These are phyloP conservation scores for Harrya chromipes DNA, from an alignment of 768 basidiomycete genomes.

Conservation along the genomic window DNA sequence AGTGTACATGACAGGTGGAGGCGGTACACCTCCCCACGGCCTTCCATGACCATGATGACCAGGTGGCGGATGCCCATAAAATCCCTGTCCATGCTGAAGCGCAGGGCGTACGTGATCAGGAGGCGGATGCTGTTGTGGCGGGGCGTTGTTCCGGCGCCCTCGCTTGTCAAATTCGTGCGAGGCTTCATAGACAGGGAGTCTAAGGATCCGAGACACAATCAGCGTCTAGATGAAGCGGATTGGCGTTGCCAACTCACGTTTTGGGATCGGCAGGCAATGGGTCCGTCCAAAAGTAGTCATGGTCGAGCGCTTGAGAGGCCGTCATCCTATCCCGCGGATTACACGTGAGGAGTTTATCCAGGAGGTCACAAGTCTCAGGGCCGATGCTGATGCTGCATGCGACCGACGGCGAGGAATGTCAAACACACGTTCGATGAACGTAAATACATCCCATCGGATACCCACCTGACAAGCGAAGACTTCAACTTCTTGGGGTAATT, in stretches of 20 bases:
- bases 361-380: slow-evolving; percentile 70
- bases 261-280: slow-evolving; percentile 85
- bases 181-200: slow-evolving; percentile 73
- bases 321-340: slow-evolving; percentile 85
- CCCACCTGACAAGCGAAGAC: slow-evolving; percentile 57
- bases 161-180: slow-evolving; percentile 83
- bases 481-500: slow-evolving; percentile 54
- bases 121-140: slow-evolving; percentile 25
- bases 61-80: slow-evolving; percentile 33
- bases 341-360: slow-evolving; percentile 78
- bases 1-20: slow-evolving; percentile 26
- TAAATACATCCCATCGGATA: slow-evolving; percentile 10
- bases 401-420: slow-evolving; percentile 3
- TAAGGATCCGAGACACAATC: slow-evolving; percentile 22
- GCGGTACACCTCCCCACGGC: slow-evolving; percentile 30
- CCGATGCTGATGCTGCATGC: slow-evolving; percentile 49
- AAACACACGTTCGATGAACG: slow-evolving; percentile 1
- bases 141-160: slow-evolving; percentile 48
- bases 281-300: slow-evolving; percentile 93
- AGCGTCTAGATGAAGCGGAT: not conserved
- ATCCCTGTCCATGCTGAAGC: slow-evolving; percentile 27
- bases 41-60: slow-evolving; percentile 27
- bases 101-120: slow-evolving; percentile 36
- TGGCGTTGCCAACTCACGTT: slow-evolving; percentile 45
- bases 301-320: slow-evolving; percentile 82